A percentile compares a stretch with the other conserved stretches of the same genome.
Evolutionary conservation across 495 filamentous ascomycete species (phyloP).

Genomic region (Aspergillus ellipticus): DNA sequence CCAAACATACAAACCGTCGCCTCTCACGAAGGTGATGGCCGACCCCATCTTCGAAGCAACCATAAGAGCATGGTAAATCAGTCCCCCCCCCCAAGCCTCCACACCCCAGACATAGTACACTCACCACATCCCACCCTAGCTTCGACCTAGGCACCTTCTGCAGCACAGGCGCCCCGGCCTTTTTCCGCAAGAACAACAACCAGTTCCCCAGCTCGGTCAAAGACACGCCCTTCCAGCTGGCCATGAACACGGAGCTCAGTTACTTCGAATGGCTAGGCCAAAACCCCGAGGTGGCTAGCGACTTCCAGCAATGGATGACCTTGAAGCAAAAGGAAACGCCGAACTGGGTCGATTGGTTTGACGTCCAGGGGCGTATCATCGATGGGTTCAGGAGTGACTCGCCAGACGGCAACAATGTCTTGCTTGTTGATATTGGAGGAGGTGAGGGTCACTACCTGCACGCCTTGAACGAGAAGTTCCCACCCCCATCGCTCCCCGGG

Average conservation of each 20-base stretch:
- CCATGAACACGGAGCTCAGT: conserved; percentile 25
- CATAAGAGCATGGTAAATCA: conserved; percentile 16
- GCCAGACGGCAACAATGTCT: conserved; percentile 18
- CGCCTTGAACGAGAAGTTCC: conserved; percentile 22
- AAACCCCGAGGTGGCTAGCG: conserved; percentile 16
- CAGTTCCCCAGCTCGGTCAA: conserved; percentile 20
- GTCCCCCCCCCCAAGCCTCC: background rate
- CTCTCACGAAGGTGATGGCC: conserved; percentile 17
- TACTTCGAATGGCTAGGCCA: conserved; percentile 28
- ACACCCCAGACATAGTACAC: background rate
- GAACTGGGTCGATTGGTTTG: conserved; percentile 32
- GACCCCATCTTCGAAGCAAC: conserved; percentile 15
- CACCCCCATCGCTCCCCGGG: conserved; percentile 20
- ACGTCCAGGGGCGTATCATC: conserved; percentile 20
- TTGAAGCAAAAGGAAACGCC: conserved; percentile 19
- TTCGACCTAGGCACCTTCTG: conserved; percentile 16
- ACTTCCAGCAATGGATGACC: conserved; percentile 29
- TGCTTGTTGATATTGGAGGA: conserved; percentile 34
- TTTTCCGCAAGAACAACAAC: conserved; percentile 23
- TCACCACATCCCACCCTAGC: background rate
- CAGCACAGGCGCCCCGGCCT: conserved; percentile 21
- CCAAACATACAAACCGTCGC: conserved; percentile 19
- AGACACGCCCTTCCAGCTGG: conserved; percentile 39
- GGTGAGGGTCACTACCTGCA: conserved; percentile 18
- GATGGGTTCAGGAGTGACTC: conserved; percentile 14